Percentiles rank a stretch among this genome's conserved stretches.
Conservation (phyloP, 2,329 filamentous ascomycete genomes). For the Fusarium palustre region DNA sequence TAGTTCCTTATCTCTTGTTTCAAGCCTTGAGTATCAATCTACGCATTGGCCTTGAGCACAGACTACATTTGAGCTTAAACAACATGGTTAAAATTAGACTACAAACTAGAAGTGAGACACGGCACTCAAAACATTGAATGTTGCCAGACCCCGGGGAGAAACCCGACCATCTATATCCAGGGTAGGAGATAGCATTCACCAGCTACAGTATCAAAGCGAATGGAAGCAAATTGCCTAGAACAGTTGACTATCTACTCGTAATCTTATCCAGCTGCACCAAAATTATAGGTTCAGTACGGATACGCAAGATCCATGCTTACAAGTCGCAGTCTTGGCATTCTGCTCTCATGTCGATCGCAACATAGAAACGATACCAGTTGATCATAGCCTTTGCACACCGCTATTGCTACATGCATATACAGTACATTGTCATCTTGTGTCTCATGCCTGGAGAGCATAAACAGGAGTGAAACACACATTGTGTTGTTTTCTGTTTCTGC, state of each 20-base stretch:
- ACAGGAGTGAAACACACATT: conserved; percentile 3
- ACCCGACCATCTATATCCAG: not conserved
- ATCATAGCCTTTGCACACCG: not conserved
- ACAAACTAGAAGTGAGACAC: conserved; percentile 12
- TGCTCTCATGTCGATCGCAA: conserved; percentile 18
- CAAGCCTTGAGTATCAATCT: not conserved
- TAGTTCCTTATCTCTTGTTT: not conserved
- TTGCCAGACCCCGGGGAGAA: conserved; percentile 12
- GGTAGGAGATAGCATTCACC: not conserved
- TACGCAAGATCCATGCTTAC: conserved; percentile 1
- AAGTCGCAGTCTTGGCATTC: conserved; percentile 1
- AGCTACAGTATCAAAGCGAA: not conserved
- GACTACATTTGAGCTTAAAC: conserved; percentile 11
- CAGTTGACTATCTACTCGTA: conserved; percentile 2
- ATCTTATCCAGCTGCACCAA: conserved; percentile 1
- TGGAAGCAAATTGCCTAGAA: not conserved
- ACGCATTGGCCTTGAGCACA: conserved; percentile 10
- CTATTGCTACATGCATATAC: not conserved
- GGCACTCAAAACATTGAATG: not conserved
- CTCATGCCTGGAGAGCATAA: not conserved
- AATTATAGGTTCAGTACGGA: not conserved
- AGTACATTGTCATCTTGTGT: not conserved
- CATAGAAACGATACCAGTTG: not conserved
- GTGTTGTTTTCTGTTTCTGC: not conserved
- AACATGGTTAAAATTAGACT: conserved; percentile 38